A percentile compares a stretch with the other conserved stretches of the same genome.
Conservation (phyloP, 2,329 filamentous ascomycete species). For the Xylariaceae sp. region DNA sequence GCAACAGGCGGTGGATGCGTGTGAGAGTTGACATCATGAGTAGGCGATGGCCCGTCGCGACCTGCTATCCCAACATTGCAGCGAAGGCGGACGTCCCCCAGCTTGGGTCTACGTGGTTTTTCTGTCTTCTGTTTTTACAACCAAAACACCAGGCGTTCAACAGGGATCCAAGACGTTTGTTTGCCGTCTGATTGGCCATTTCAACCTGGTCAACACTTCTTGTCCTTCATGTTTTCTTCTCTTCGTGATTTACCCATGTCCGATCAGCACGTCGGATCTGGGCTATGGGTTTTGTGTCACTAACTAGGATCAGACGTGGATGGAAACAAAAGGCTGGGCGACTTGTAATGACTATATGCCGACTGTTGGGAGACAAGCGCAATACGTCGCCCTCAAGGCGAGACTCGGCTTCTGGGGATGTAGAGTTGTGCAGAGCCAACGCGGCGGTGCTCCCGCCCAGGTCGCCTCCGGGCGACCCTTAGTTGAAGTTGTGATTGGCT, state of each 20-base stretch:
- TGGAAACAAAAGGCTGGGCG: too few relatives aligned
- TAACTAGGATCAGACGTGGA: too few relatives aligned
- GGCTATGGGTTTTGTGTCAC: neutral
- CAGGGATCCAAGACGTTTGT: slow-evolving; percentile 63
- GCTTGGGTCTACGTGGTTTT: slow-evolving; percentile 63
- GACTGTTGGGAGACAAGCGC: too few relatives aligned
- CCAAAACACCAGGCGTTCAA: slow-evolving; percentile 80
- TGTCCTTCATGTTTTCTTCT: slow-evolving; percentile 21
- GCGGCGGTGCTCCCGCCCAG: too few relatives aligned
- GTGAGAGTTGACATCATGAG: slow-evolving; percentile 26
- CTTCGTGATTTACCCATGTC: slow-evolving; percentile 14
- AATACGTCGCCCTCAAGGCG: too few relatives aligned
- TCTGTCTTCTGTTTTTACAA: slow-evolving; percentile 78
- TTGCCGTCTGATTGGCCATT: slow-evolving; percentile 56
- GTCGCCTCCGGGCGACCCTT: too few relatives aligned
- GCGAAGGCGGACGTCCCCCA: slow-evolving; percentile 43
- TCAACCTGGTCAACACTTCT: slow-evolving; percentile 59
- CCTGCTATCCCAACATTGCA: slow-evolving; percentile 72
- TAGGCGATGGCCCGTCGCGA: slow-evolving; percentile 34
- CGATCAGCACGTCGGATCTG: slow-evolving; percentile 1
- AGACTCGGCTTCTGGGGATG: too few relatives aligned
- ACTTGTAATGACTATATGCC: too few relatives aligned
- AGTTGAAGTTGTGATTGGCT: too few relatives aligned
- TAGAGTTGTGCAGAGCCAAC: too few relatives aligned
- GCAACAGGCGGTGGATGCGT: slow-evolving; percentile 27